Conservation (phyloP, 768 basidiomycete species). For the Leccinum longicurvipes region DNA sequence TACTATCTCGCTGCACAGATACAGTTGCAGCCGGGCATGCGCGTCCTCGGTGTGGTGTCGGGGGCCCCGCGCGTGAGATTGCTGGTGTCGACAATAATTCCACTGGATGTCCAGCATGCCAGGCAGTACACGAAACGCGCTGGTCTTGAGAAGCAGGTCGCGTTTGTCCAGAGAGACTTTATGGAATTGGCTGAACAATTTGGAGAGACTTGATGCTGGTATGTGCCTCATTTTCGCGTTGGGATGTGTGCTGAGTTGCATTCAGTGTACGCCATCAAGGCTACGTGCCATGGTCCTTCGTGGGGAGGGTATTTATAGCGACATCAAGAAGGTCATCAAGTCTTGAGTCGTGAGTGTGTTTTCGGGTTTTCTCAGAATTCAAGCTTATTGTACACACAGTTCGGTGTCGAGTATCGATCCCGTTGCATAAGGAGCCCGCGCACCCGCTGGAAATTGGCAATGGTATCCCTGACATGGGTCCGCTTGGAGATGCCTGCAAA, state of each 20-base stretch:
- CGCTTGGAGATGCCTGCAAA: constrained; percentile 60
- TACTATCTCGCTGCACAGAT: constrained; percentile 93
- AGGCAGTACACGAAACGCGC: constrained; percentile 74
- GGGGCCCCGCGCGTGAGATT: constrained; percentile 95
- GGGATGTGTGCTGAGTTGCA: constrained; percentile 4
- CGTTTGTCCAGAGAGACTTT: too few species aligned
- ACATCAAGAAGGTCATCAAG: constrained; percentile 92
- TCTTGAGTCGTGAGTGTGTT: constrained; percentile 77
- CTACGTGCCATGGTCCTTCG: constrained; percentile 92
- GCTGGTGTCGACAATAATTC: constrained; percentile 94
- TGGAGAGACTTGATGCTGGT: constrained; percentile 97
- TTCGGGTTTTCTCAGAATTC: not conserved
- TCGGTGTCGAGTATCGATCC: constrained; percentile 84
- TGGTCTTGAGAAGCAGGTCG: too few species aligned
- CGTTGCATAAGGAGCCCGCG: constrained; percentile 84
- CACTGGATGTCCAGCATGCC: constrained; percentile 89
- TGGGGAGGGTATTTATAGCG: constrained; percentile 94
- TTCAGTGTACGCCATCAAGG: constrained; percentile 93
- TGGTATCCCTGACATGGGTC: constrained; percentile 97
- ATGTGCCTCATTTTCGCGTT: constrained; percentile 19
- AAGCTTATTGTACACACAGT: constrained; percentile 42
- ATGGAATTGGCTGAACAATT: constrained; percentile 58
- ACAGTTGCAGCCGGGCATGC: constrained; percentile 83
- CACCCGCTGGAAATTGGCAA: constrained; percentile 93
- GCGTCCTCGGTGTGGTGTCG: constrained; percentile 95